Evolutionary conservation across 1,139 yeast genomes (phyloP).

Genomic region (Zygosaccharomyces sapae): DNA sequence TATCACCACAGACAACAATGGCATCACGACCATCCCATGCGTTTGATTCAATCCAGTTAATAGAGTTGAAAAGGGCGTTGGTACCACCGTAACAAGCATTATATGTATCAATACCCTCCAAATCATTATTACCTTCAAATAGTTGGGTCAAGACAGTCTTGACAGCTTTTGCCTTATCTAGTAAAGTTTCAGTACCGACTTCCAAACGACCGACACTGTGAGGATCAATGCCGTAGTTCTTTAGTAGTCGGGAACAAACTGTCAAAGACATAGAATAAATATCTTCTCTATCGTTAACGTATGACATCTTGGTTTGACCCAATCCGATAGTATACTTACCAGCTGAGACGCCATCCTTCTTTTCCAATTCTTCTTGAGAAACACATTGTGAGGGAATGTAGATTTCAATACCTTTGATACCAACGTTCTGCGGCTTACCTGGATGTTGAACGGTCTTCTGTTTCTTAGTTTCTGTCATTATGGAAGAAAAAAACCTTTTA

Average conservation of each 20-base stretch:
- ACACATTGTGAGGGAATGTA: slow-evolving; percentile 84
- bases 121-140: slow-evolving; percentile 80
- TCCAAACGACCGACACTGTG: slow-evolving; percentile 86
- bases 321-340: slow-evolving; percentile 98
- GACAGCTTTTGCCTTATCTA: slow-evolving; percentile 96
- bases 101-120: slow-evolving; percentile 94
- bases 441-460: slow-evolving; percentile 29
- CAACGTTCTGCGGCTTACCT: slow-evolving; percentile 66
- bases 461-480: slow-evolving; percentile 35
- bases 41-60: slow-evolving; percentile 95
- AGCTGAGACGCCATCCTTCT: slow-evolving; percentile 76
- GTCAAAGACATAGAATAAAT: slow-evolving; percentile 90
- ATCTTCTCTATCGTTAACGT: slow-evolving; percentile 96
- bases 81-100: slow-evolving; percentile 99
- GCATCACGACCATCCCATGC: slow-evolving; percentile 99
- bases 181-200: slow-evolving; percentile 96
- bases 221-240: slow-evolving; percentile 78
- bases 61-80: slow-evolving; percentile 84
- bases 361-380: slow-evolving; percentile 82
- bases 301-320: slow-evolving; percentile 97
- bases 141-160: slow-evolving; percentile 95
- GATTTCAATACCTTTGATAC: slow-evolving; percentile 92
- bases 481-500: slow-evolving; percentile 1
- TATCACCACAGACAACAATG: slow-evolving; percentile 94
- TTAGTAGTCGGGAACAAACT: slow-evolving; percentile 67